phyloP scores from a whole-genome alignment of 306 rosid genomes.

The Cucurbita moschata region DNA sequence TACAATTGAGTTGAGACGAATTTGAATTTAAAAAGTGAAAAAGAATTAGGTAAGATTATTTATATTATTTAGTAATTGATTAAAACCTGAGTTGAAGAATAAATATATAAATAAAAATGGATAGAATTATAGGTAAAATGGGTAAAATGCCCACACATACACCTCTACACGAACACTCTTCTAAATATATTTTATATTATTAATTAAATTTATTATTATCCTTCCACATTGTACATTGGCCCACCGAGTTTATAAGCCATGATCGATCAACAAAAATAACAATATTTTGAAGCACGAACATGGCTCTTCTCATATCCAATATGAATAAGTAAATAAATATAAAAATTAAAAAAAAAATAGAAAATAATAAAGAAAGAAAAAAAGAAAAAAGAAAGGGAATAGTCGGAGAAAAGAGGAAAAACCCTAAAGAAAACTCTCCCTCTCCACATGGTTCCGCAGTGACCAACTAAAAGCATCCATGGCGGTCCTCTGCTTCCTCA shows the following conservation, averaged over 20 bases:
- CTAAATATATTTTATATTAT: no score
- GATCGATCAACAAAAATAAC: background rate
- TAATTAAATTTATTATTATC: no score
- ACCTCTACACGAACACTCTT: no score
- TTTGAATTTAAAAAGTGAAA: no score
- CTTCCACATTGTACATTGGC: background rate
- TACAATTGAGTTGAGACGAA: no score
- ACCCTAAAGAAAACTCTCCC: background rate
- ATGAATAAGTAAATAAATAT: background rate
- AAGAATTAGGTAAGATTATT: no score
- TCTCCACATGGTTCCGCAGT: background rate
- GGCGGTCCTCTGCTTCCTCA: background rate
- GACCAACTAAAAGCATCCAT: background rate
- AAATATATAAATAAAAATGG: no score
- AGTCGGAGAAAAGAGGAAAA: background rate
- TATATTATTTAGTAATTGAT: no score
- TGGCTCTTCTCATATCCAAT: background rate
- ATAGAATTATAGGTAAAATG: no score
- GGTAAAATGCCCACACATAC: no score
- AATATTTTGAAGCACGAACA: background rate
- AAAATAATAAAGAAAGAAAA: background rate
- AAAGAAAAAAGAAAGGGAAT: background rate
- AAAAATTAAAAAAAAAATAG: background rate
- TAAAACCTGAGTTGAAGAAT: no score
- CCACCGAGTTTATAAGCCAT: background rate